Evolutionary conservation across 148 eudicot species (phyloP), one percentile per base, ranked within the genome.

Genomic region (Simmondsia chinensis): DNA sequence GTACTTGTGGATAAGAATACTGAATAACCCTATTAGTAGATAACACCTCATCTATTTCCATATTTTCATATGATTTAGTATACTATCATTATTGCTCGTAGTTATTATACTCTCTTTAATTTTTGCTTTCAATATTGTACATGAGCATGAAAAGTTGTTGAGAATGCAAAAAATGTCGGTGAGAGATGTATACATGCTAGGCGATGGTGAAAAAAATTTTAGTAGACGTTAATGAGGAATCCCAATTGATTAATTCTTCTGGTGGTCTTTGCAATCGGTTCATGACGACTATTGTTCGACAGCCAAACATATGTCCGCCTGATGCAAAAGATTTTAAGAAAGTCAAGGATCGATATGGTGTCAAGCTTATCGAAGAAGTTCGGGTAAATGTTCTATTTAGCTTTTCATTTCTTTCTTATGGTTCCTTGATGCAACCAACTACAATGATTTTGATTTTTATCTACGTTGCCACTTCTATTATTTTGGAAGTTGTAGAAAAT

Each of bases 211-310:
- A 38, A 38, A n/a, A 18, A 18, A 18, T 38, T 38, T n/a, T 38
- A 8, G 43, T 38, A 17, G 22, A 38, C 16, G 23, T 35, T 12
- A 19, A 38, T 38, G 43, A 19, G 9, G n/a, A 17, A 6, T 38
- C 22, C 20, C 23, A 38, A 18, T 24, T 13, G 1, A 38, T 38
- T 5, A 38, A 38, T 17, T 21, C 24, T 38, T 21, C 24, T 19
- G 24, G 43, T 7, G 43, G 23, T 3, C 43, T 38, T 38, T 38
- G 43, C 43, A 38, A 21, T 17, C 17, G 43, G n/a, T 19, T 38
- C 10, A 38, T 38, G 43, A 38, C 43, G 17, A 7, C n/a, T 2
- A 21, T 38, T 19, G 4, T 38, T 17, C 3, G 23, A 6, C 23
- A 38, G 20, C 22, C 9, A 4, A 19, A 18, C 20, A 21, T 38